phyloP scores from a whole-genome alignment of 495 filamentous ascomycete species.

The Aspergillus cristatus region DNA sequence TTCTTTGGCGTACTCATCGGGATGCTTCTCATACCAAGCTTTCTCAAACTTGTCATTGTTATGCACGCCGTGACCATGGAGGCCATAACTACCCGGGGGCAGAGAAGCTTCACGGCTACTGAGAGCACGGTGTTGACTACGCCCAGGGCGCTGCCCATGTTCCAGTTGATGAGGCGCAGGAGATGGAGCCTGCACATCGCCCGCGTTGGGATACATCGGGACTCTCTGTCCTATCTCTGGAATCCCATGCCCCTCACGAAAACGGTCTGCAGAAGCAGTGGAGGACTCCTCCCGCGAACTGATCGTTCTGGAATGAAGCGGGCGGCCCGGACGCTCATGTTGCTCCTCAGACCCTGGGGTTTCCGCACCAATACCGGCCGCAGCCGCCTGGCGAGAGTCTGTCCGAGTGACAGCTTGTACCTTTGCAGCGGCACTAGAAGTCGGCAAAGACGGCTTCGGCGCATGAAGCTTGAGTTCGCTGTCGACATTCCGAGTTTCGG shows the following conservation, averaged over 20 bases:
- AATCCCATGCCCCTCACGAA: slow-evolving; percentile 68
- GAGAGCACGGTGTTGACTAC: slow-evolving; percentile 58
- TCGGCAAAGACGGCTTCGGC: slow-evolving; percentile 78
- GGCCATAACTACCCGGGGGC: slow-evolving; percentile 73
- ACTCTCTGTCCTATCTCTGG: slow-evolving; percentile 84
- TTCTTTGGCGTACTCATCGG: slow-evolving; percentile 65
- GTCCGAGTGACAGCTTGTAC: slow-evolving; percentile 79
- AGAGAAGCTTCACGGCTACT: slow-evolving; percentile 50
- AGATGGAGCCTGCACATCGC: slow-evolving; percentile 94
- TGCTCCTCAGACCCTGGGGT: slow-evolving; percentile 50
- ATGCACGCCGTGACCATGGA: slow-evolving; percentile 73
- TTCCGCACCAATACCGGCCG: slow-evolving; percentile 67
- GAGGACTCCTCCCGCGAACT: slow-evolving; percentile 47
- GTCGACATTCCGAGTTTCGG: slow-evolving; percentile 63
- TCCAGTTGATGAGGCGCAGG: slow-evolving; percentile 53
- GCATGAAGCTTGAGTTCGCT: slow-evolving; percentile 80
- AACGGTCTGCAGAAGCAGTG: slow-evolving; percentile 39
- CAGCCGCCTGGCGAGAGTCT: slow-evolving; percentile 73
- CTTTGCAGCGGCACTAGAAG: slow-evolving; percentile 65
- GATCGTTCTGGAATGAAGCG: slow-evolving; percentile 34
- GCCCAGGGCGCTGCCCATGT: slow-evolving; percentile 45
- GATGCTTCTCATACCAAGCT: slow-evolving; percentile 85
- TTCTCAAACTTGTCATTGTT: slow-evolving; percentile 67
- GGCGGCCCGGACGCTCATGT: slow-evolving; percentile 41
- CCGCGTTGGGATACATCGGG: slow-evolving; percentile 88